Conservation (phyloP, 768 basidiomycete genomes). For the Tricholoma matsutake region DNA sequence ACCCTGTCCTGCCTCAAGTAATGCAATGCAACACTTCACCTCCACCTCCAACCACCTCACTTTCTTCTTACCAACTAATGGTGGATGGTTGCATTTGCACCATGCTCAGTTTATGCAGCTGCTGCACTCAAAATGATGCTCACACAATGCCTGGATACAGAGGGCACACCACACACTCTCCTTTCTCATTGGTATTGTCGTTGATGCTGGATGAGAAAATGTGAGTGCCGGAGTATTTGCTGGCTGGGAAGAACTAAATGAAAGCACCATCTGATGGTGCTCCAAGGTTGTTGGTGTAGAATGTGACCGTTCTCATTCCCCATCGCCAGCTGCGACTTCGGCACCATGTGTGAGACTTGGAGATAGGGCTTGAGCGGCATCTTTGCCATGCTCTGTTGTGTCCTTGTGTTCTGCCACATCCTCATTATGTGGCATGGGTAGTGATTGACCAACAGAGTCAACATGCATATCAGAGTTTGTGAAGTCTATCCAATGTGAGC, state of each 20-base stretch:
- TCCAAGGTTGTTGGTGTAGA: not conserved
- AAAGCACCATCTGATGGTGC: constrained; percentile 1
- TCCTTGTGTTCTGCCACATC: not conserved
- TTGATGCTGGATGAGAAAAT: not conserved
- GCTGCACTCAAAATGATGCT: not conserved
- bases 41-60: not conserved
- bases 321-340: not conserved
- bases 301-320: not conserved
- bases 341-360: not conserved
- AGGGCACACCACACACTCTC: not conserved
- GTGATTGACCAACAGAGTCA: not conserved
- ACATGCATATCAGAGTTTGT: not conserved
- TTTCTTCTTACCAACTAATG: not conserved
- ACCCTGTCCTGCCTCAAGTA: not conserved
- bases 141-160: not conserved
- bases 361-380: not conserved
- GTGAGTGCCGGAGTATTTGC: not conserved
- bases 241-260: not conserved
- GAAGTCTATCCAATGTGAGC: not conserved
- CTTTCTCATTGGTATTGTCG: not conserved
- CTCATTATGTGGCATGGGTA: not conserved
- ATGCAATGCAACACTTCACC: not conserved
- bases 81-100: not conserved
- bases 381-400: not conserved
- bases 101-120: not conserved